Evolutionary conservation across 2,329 filamentous ascomycete genomes (phyloP), one percentile per base, ranked within the genome.

Genomic region (Teratosphaeriaceae sp.): DNA sequence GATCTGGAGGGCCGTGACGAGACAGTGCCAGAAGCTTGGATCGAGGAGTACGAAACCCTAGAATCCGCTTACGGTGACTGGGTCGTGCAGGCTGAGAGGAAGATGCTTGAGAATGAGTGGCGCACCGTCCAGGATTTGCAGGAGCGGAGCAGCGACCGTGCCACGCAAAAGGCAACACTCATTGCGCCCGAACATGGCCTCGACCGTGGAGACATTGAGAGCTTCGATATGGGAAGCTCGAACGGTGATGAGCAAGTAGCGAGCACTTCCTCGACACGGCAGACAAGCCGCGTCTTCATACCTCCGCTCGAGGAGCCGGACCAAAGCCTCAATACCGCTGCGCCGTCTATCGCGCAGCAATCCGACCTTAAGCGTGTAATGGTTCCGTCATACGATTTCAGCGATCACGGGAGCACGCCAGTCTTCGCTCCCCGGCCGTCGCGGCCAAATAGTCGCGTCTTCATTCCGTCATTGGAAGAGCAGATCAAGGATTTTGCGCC

Each of bases 21-120:
- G 57, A 87, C 84, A 0, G 69, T 98, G 8, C 92, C 92, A 0
- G 85, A 94, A 30, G 63, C 70, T 20, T 98, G 90, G 92, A 79
- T 97, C 43, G 87, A 94, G 55, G 76, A 82, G 3, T 83, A 97
- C 67, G 92, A 97, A 61, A 66, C 68, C 0, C 71, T 94, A 3
- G 92, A 98, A 62, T 71, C 75, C 9, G 77, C 82, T 22, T 95
- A 90, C 63, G 78, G 80, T 6, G 76, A 81, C 19, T 98, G 92
- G 92, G 79, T 82, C 33, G 81, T 84, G 37, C 75, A 82, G 37
- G 88, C 85, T 23, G 87, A 94, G 58, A 75, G 75, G 46, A 82
- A 77, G 54, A 75, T 89, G n/a, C 72, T 82, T 38, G 79, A 86
- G 52, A 75, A 79, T 18, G 79, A 89, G 27, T 59, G 58, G 54